Evolutionary conservation across 2,329 filamentous ascomycete species (phyloP).

Genomic region (Alternaria postmessia): DNA sequence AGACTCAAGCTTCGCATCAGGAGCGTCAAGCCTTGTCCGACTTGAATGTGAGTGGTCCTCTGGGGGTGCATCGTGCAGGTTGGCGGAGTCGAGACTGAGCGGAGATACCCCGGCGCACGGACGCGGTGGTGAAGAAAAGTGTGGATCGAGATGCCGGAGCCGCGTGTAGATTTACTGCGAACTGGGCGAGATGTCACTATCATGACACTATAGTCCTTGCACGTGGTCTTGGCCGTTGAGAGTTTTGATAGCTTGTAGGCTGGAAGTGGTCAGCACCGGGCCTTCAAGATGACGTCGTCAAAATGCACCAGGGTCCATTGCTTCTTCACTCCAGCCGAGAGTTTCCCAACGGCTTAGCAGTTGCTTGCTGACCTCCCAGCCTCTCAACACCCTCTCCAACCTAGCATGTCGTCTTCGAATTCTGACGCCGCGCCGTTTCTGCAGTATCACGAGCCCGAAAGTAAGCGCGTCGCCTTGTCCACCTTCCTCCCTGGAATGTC

Average conservation of each 20-base stretch:
- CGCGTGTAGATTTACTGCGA: conserved; percentile 1
- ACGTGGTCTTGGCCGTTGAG: neutral
- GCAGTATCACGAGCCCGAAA: conserved; percentile 19
- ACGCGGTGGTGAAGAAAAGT: conserved; percentile 2
- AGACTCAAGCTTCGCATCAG: conserved; percentile 5
- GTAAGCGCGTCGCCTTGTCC: neutral
- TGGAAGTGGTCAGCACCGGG: neutral
- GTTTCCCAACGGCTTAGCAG: conserved; percentile 2
- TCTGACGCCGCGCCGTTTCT: conserved; percentile 9
- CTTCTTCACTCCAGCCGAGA: neutral
- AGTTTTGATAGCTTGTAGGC: neutral
- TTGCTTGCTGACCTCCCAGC: conserved; percentile 1
- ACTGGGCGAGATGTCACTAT: neutral
- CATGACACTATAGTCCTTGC: neutral
- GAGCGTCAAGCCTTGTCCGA: neutral
- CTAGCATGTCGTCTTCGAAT: neutral
- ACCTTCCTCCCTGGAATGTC: neutral
- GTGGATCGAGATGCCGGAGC: conserved; percentile 6
- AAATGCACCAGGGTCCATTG: neutral
- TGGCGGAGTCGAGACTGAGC: conserved; percentile 1
- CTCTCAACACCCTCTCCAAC: neutral
- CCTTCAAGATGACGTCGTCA: neutral
- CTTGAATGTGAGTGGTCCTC: neutral
- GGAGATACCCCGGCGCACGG: conserved; percentile 1
- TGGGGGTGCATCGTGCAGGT: neutral